Evolutionary conservation across 1,284 basidiomycete species (phyloP).

Genomic region (Rhodotorula mucilaginosa): DNA sequence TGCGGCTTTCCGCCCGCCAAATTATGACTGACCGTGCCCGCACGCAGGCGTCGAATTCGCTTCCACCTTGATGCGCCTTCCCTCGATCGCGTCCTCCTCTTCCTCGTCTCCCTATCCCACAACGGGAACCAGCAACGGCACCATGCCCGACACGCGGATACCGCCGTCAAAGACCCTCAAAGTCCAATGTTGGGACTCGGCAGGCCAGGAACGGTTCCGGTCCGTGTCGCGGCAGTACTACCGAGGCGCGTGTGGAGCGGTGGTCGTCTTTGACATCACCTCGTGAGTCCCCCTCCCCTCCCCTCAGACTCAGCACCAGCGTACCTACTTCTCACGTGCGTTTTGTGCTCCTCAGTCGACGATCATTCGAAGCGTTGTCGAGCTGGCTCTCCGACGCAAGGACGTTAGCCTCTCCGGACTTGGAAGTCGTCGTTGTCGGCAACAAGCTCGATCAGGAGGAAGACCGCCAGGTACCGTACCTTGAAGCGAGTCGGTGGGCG

Average conservation of each 20-base stretch:
- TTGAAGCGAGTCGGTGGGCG: constrained; percentile 91
- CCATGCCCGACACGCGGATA: constrained; percentile 18
- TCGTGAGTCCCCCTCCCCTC: neutral
- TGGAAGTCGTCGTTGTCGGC: constrained; percentile 87
- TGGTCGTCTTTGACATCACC: constrained; percentile 95
- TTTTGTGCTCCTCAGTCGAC: constrained; percentile 28
- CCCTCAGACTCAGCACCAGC: too few species aligned
- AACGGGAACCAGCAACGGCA: constrained; percentile 8
- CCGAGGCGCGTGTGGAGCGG: constrained; percentile 85
- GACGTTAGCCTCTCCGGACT: constrained; percentile 77
- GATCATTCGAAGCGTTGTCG: constrained; percentile 47
- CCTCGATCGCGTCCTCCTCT: constrained; percentile 12
- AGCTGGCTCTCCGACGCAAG: constrained; percentile 89
- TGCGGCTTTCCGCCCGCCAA: constrained; percentile 45
- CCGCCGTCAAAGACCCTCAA: constrained; percentile 43
- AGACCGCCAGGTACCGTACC: constrained; percentile 88
- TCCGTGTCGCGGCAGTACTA: constrained; percentile 98
- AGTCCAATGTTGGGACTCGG: constrained; percentile 85
- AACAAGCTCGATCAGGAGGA: constrained; percentile 94
- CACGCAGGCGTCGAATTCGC: constrained; percentile 43
- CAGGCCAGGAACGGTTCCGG: constrained; percentile 80
- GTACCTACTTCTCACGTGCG: neutral
- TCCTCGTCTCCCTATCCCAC: neutral
- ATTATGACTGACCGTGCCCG: neutral
- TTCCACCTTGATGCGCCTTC: constrained; percentile 43